Base-by-base conservation (phyloP, 768 basidiomycete genomes). In the Amanita inopinata region DNA sequence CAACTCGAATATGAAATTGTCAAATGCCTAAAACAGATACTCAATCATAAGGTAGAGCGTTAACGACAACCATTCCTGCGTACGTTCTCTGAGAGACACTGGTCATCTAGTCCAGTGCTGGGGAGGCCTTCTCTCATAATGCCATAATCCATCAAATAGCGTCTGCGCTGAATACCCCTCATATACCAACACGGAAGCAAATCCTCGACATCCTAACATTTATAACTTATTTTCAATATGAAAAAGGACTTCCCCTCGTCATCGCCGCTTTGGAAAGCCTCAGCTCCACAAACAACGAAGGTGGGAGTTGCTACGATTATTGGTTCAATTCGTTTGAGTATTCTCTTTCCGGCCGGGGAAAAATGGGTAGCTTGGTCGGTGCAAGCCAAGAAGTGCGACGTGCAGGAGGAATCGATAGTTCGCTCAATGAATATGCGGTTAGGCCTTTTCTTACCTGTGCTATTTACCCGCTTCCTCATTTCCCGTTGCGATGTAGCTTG, bases 301-400 rank as follows among this genome's bases (percentile, higher is more conserved):
- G 68, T 10, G 67, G 68, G 15, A 74, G 76, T 23, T 74, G 67
- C 40, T 98, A 89, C 57, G 80, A 80, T 48, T 91, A 78, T 52
- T 98, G 91, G 93, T 87, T 98, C 56, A 82, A 79, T 51, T 82
- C 80, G 0, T 65, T 94, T 49, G 84, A 90, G 50, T 62, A 64
- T 19, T 76, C 76, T 2, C 69, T 97, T 12, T 73, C 78, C 35
- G 93, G 92, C 2, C 68, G 91, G 43, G 94, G 94, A 1, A 84
- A 81, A 58, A 92, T 97, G 89, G 94, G 94, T 1, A 96, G 87
- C 56, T 61, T 87, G 30, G 94, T 99, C 5, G 96, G 96, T 0
- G 90, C 91, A 17, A 94, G 92, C 52, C 88, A 93, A 10, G 92
- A 97, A 51, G 75, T 93, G 43, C 74, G 73, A 59, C 78, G 75